Evolutionary conservation across 2,329 filamentous ascomycete genomes (phyloP), one percentile per base, ranked within the genome.

Genomic region (Calonectria honghensis): DNA sequence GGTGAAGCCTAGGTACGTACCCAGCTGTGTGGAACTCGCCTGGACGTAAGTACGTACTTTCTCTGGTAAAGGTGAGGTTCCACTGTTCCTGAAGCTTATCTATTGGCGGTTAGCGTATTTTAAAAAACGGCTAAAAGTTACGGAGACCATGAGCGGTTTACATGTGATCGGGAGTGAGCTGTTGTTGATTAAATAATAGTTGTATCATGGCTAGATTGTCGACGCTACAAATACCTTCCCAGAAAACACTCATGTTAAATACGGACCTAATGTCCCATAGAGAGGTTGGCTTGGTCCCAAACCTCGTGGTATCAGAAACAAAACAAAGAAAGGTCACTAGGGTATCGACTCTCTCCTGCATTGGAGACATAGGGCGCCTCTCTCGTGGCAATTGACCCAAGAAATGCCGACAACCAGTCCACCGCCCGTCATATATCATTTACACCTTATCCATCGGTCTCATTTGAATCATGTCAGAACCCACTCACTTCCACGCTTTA

Each of bases 401-500:
- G 73, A 75, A 71, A 72, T 78, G 70, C 75, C 76, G 68, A 79
- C 71, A 73, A 78, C 75, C 71, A 68, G 74, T 77, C 73, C 74
- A 68, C 50, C 41, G 10, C 61, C 59, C 73, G 45, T 52, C 64
- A 50, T 69, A 59, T 70, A 61, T 74, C 72, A 27, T 41, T 73
- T 69, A 51, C 50, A 39, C 51, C 75, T 70, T 37, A 48, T 31
- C 57, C 31, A 52, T 74, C 72, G 63, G 32, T 70, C 71, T 70
- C 70, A 41, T 75, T 69, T 61, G 63, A 70, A 74, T 84, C 77
- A 85, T 74, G 83, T 80, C 20, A 89, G 80, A 73, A 98, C 96
- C 96, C 96, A 99, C 88, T 99, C 96, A 80, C 94, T 98, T 31
- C 96, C 96, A 78, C 96, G 92, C 89, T 99, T 99, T 84, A 99